These are phyloP conservation scores for Avena eriantha DNA, from an alignment of 176 grass and related monocot species.

Conservation along the genomic window DNA sequence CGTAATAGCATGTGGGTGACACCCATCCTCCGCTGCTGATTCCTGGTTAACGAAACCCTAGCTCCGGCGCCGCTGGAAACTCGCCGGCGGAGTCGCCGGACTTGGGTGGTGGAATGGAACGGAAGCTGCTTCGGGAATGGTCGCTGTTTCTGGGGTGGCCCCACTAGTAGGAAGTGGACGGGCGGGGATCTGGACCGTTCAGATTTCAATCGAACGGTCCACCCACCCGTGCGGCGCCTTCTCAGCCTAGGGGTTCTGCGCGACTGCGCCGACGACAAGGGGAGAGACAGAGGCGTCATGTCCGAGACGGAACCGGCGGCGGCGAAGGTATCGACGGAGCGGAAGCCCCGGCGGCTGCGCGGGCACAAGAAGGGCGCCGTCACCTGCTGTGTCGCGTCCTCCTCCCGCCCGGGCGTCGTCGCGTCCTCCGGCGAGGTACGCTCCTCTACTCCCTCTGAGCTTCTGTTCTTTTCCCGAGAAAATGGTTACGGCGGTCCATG, in stretches of 20 bases:
- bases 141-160: not conserved
- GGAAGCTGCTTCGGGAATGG: not conserved
- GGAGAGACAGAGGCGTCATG: conserved; percentile 32
- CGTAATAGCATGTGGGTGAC: not conserved
- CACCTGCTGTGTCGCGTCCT: conserved; percentile 81
- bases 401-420: conserved; percentile 66
- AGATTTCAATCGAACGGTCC: conserved; percentile 24
- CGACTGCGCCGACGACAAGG: not conserved
- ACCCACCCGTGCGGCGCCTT: not conserved
- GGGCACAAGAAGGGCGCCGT: conserved; percentile 73
- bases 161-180: not conserved
- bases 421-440: conserved; percentile 81
- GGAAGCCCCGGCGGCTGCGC: conserved; percentile 62
- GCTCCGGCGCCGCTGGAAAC: not conserved
- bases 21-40: not conserved
- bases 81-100: not conserved
- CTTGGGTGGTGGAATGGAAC: conserved; percentile 11
- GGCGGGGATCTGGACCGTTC: conserved; percentile 1
- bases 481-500: not conserved
- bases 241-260: not conserved
- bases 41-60: not conserved
- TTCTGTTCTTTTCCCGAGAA: not conserved
- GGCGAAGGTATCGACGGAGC: not conserved
- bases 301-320: conserved; percentile 30
- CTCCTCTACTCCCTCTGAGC: conserved; percentile 7